Evolutionary conservation across 75 land plant species (phyloP).

Genomic region (Cryptomeria japonica): DNA sequence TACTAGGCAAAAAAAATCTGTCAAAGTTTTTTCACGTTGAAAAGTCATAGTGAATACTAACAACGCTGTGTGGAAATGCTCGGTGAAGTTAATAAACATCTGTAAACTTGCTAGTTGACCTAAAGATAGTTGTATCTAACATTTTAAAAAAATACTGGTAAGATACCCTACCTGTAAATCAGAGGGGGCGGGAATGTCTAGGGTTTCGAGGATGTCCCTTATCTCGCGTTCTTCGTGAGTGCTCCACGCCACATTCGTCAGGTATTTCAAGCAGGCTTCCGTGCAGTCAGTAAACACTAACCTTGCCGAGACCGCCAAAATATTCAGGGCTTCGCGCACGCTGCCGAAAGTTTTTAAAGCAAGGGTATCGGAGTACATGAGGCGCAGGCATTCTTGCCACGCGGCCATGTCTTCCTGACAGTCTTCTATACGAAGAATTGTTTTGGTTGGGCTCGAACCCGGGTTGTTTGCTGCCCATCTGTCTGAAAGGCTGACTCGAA

Average conservation of each 20-base stretch:
- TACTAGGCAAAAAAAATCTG: too few species aligned
- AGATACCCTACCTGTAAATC: neutral
- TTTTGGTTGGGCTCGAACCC: neutral
- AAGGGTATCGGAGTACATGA: neutral
- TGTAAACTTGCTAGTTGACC: too few species aligned
- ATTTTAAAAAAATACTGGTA: neutral
- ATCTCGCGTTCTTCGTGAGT: neutral
- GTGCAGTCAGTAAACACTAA: neutral
- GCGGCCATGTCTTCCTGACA: neutral
- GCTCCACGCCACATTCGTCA: conserved; percentile 4
- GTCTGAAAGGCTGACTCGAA: neutral
- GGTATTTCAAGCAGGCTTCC: neutral
- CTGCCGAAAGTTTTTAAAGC: neutral
- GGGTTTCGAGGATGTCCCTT: neutral
- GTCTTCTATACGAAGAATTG: neutral
- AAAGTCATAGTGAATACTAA: too few species aligned
- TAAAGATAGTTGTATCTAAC: too few species aligned
- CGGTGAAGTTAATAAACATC: too few species aligned
- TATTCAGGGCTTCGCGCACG: neutral
- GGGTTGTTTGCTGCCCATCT: neutral
- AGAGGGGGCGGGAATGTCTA: neutral
- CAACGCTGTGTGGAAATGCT: too few species aligned
- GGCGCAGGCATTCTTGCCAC: conserved; percentile 1
- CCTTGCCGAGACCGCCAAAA: neutral
- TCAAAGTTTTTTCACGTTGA: too few species aligned